Conservation (phyloP, 2,329 filamentous ascomycete genomes). For the Trichoderma afroharzianum region DNA sequence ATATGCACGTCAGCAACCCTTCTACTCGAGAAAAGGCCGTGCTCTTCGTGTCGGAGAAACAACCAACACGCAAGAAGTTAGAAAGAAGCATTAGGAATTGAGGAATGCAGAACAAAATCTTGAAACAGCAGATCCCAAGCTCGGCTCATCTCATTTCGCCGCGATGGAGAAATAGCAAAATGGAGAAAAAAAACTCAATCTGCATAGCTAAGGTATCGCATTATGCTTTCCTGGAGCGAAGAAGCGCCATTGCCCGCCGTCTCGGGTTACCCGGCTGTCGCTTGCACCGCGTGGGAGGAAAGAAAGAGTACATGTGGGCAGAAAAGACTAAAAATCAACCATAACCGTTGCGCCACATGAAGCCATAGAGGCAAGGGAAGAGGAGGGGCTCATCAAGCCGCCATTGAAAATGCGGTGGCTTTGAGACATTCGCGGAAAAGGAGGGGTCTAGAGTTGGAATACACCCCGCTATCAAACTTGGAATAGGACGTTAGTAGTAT, state of each 20-base stretch:
- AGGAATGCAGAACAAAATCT: not conserved
- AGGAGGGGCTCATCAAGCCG: not conserved
- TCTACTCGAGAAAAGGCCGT: not conserved
- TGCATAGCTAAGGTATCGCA: not conserved
- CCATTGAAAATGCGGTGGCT: not conserved
- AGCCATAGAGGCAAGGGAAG: not conserved
- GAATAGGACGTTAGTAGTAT: not conserved
- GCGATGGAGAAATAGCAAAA: not conserved
- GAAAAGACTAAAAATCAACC: not conserved
- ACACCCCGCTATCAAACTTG: not conserved
- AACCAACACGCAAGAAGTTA: not conserved
- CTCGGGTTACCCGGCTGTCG: conserved; percentile 3
- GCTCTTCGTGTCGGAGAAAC: not conserved
- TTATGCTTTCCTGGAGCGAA: not conserved
- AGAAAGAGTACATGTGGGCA: not conserved
- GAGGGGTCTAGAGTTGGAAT: not conserved
- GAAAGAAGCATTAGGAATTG: not conserved
- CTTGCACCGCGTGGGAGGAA: not conserved
- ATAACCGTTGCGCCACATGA: conserved; percentile 1
- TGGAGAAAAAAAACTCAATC: not conserved
- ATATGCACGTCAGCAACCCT: conserved; percentile 8
- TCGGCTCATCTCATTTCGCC: not conserved
- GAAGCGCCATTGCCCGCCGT: conserved; percentile 2
- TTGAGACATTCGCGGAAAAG: not conserved
- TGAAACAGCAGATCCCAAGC: not conserved